Conservation (phyloP, 306 rosid genomes). For the Quercus gilva region DNA sequence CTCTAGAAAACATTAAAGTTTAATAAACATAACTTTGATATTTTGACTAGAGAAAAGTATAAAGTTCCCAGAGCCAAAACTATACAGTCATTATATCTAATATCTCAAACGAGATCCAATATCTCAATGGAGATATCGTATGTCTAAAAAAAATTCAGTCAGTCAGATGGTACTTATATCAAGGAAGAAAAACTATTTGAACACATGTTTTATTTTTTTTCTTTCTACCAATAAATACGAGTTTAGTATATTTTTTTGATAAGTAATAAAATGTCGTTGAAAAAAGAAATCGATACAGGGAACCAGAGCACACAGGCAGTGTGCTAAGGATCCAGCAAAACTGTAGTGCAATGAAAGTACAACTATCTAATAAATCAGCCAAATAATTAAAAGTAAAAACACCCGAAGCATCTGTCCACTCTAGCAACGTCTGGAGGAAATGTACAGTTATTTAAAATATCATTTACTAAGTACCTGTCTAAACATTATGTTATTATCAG, state of each 20-base stretch:
- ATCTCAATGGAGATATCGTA: neutral
- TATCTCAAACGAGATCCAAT: neutral
- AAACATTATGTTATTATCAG: neutral
- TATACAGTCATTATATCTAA: neutral
- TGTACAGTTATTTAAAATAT: neutral
- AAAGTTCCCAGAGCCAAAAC: neutral
- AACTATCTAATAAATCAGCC: too few species aligned
- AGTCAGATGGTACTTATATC: neutral
- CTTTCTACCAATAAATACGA: neutral
- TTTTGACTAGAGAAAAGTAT: neutral
- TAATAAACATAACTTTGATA: neutral
- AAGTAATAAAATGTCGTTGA: too few species aligned
- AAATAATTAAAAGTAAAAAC: too few species aligned
- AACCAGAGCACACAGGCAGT: too few species aligned
- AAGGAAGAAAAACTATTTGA: neutral
- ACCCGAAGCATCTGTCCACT: too few species aligned
- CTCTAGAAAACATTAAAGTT: neutral
- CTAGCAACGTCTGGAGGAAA: neutral
- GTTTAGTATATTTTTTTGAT: neutral
- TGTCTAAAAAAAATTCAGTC: neutral
- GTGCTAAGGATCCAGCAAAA: too few species aligned
- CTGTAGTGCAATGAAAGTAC: too few species aligned
- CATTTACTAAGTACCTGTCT: neutral
- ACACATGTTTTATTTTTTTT: neutral
- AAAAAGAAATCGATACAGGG: too few species aligned